Conservation (phyloP, 306 rosid species). For the Vachellia pachyceras region DNA sequence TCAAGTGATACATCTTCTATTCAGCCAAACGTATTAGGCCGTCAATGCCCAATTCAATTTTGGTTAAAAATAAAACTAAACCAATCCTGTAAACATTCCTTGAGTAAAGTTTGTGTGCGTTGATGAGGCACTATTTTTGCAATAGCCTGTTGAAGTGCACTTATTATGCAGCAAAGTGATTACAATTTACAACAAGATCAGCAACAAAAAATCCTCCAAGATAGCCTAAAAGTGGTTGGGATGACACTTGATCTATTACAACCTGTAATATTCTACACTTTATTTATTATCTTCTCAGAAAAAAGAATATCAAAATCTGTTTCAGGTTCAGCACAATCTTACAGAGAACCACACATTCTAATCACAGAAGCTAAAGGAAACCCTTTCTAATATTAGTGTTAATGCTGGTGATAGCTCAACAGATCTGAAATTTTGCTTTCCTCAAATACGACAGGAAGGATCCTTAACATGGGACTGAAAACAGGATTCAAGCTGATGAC, state of each 20-base stretch:
- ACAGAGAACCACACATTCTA: neutral
- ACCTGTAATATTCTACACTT: conserved; percentile 2
- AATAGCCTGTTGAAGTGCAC: neutral
- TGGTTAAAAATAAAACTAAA: too few relatives aligned
- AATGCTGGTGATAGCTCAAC: neutral
- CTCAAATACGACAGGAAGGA: neutral
- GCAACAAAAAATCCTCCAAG: conserved; percentile 1
- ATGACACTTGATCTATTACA: neutral
- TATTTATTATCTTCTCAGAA: neutral
- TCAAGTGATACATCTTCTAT: neutral
- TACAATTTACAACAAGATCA: neutral
- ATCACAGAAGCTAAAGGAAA: conserved; percentile 12
- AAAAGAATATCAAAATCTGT: conserved; percentile 25
- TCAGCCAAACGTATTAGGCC: neutral
- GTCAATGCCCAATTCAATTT: neutral
- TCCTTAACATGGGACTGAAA: conserved; percentile 1
- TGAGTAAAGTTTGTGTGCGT: neutral
- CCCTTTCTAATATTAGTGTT: neutral
- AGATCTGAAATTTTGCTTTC: neutral
- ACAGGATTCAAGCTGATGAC: conserved; percentile 8
- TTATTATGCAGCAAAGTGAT: neutral
- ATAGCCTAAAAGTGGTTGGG: neutral
- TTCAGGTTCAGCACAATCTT: neutral
- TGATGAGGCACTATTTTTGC: neutral
- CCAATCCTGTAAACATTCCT: neutral